Percentiles rank a stretch among this genome's conserved stretches.
phyloP scores from a whole-genome alignment of 495 filamentous ascomycete genomes.

The Immersiella caudata region DNA sequence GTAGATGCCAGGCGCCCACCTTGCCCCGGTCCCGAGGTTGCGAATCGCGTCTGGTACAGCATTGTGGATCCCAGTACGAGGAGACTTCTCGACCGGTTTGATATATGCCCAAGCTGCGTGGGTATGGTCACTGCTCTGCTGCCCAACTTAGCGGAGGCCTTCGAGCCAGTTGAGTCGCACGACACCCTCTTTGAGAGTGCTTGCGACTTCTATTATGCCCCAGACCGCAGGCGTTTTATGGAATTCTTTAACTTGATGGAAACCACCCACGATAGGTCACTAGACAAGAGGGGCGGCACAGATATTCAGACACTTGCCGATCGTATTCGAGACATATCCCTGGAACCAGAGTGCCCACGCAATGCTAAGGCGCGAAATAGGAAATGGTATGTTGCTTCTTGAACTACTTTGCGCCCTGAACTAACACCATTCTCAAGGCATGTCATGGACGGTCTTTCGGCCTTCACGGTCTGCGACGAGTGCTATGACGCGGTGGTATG shows the following conservation, averaged over 20 bases:
- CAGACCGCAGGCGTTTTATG: conserved; percentile 46
- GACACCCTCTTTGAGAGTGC: conserved; percentile 38
- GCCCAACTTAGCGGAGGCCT: conserved; percentile 46
- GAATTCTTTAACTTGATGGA: conserved; percentile 49
- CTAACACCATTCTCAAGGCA: conserved; percentile 23
- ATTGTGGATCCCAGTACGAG: conserved; percentile 42
- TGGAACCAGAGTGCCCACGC: conserved; percentile 42
- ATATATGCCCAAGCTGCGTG: conserved; percentile 46
- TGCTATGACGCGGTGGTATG: conserved; percentile 70
- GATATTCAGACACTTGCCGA: conserved; percentile 43
- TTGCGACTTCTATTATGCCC: conserved; percentile 44
- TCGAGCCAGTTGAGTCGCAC: conserved; percentile 42
- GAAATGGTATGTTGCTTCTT: conserved; percentile 33
- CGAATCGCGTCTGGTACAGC: conserved; percentile 46
- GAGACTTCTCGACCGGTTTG: conserved; percentile 40
- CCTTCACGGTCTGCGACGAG: conserved; percentile 50
- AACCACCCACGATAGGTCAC: conserved; percentile 42
- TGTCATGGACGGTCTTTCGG: conserved; percentile 42
- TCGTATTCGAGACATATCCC: conserved; percentile 37
- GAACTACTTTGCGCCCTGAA: background rate
- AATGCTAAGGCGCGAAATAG: conserved; percentile 31
- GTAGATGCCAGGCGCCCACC: conserved; percentile 38
- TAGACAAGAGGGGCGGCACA: conserved; percentile 34
- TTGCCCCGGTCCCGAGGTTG: conserved; percentile 38
- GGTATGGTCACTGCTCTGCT: conserved; percentile 46